Conservation (phyloP, 495 filamentous ascomycete genomes). For the Penicillium waksmanii region DNA sequence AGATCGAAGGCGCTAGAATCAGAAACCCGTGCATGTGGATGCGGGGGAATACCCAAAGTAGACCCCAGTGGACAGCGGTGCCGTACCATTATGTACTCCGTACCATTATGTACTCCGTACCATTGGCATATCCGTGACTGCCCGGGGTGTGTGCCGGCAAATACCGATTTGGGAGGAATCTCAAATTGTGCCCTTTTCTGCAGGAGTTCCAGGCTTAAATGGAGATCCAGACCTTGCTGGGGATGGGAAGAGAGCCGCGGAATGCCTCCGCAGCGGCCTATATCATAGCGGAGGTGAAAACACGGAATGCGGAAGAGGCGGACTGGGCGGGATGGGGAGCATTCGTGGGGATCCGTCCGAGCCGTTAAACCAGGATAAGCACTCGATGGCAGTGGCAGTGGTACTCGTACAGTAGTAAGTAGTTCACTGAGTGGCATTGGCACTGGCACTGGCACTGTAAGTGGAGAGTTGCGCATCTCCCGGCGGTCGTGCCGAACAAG, state of each 20-base stretch:
- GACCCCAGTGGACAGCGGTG: background rate
- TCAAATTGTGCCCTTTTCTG: too few relatives aligned
- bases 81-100: background rate
- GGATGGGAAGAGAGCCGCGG: background rate
- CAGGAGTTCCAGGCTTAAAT: background rate
- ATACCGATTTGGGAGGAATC: too few relatives aligned
- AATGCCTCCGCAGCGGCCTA: background rate
- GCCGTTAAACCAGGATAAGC: background rate
- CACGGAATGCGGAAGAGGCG: background rate
- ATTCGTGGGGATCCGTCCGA: background rate
- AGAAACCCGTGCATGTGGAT: background rate
- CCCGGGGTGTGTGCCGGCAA: too few relatives aligned
- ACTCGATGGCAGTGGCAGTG: background rate
- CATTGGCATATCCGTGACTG: too few relatives aligned
- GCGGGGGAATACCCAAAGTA: background rate
- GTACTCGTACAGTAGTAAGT: background rate
- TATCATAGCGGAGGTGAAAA: background rate
- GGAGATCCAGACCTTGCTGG: background rate
- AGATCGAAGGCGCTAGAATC: background rate
- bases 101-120: background rate
- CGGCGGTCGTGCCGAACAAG: slow-evolving; percentile 7
- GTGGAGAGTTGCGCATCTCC: slow-evolving; percentile 3
- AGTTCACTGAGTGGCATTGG: background rate
- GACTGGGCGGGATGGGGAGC: background rate
- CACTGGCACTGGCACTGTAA: background rate